Percentiles rank a stretch among this genome's conserved stretches.
These are phyloP conservation scores for Corinectria fuckeliana DNA, from an alignment of 2,329 filamentous ascomycete species.

Conservation along the genomic window DNA sequence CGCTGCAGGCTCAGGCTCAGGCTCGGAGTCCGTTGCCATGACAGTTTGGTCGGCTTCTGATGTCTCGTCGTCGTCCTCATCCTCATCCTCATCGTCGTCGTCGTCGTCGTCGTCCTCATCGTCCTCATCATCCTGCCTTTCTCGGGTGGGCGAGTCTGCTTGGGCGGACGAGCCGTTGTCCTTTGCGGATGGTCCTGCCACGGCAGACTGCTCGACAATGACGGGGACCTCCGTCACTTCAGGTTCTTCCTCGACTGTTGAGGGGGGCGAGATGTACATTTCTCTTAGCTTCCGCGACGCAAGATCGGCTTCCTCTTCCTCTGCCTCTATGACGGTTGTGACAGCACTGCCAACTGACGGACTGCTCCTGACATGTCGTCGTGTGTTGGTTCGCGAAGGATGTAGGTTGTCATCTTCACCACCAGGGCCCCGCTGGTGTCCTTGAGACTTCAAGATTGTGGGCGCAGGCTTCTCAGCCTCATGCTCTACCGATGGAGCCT, in stretches of 20 bases:
- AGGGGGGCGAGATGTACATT: conserved; percentile 56
- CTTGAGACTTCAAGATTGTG: conserved; percentile 46
- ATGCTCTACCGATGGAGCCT: conserved; percentile 52
- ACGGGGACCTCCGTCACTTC: conserved; percentile 50
- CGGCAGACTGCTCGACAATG: conserved; percentile 48
- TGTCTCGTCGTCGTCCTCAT: conserved; percentile 6
- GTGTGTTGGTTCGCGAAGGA: conserved; percentile 72
- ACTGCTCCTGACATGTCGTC: conserved; percentile 80
- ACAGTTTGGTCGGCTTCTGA: conserved; percentile 37
- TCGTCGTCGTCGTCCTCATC: conserved; percentile 13
- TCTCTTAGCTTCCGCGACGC: conserved; percentile 53
- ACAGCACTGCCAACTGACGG: conserved; percentile 81
- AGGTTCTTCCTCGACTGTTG: conserved; percentile 64
- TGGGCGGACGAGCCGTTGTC: conserved; percentile 6
- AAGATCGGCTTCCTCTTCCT: conserved; percentile 71
- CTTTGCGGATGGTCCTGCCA: conserved; percentile 24
- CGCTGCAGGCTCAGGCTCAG: conserved; percentile 29
- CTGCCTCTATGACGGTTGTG: conserved; percentile 81
- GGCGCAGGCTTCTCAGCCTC: conserved; percentile 49
- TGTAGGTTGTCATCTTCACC: conserved; percentile 58
- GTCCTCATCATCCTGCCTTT: conserved; percentile 14
- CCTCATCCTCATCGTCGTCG: too few relatives aligned
- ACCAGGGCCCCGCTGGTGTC: conserved; percentile 38
- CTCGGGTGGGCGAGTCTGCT: conserved; percentile 1
- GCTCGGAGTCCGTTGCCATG: conserved; percentile 31